Conservation (phyloP, 495 filamentous ascomycete species). For the Penicillium robsamsonii region DNA sequence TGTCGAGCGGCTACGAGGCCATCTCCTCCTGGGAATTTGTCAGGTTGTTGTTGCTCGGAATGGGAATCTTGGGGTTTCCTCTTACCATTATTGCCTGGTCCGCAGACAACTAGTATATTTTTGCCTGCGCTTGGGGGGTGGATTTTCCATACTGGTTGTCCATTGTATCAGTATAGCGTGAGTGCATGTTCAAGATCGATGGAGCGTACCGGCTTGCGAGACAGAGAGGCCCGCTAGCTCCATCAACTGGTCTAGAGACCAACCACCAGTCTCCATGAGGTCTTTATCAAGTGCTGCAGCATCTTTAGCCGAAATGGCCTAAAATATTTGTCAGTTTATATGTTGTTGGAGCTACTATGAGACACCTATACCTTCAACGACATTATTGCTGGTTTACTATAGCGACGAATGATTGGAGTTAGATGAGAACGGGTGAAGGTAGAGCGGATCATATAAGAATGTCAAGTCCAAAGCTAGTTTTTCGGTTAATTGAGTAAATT, state of each 20-base stretch:
- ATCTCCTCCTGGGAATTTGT: slow-evolving; percentile 67
- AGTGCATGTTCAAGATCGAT: neutral
- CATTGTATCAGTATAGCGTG: neutral
- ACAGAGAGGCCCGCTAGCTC: slow-evolving; percentile 92
- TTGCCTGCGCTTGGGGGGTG: slow-evolving; percentile 73
- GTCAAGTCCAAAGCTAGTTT: too few relatives aligned
- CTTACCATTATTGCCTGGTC: slow-evolving; percentile 91
- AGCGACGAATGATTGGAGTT: slow-evolving; percentile 21
- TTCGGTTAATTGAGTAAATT: neutral
- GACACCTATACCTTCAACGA: slow-evolving; percentile 36
- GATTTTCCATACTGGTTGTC: slow-evolving; percentile 39
- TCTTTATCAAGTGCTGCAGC: slow-evolving; percentile 88
- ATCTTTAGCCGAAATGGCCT: slow-evolving; percentile 86
- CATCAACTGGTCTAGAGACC: slow-evolving; percentile 96
- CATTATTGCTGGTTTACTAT: slow-evolving; percentile 37
- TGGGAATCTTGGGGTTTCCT: slow-evolving; percentile 5
- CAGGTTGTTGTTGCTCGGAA: slow-evolving; percentile 7
- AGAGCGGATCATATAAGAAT: slow-evolving; percentile 30
- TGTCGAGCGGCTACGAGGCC: slow-evolving; percentile 94
- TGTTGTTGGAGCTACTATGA: neutral
- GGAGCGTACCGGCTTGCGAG: slow-evolving; percentile 72
- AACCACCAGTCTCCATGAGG: slow-evolving; percentile 88
- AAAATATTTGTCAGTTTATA: neutral
- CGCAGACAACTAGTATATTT: slow-evolving; percentile 82
- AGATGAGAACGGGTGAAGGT: slow-evolving; percentile 14